These are phyloP conservation scores for Ogataea kodamae DNA, from an alignment of 805 yeast genomes.

Conservation along the genomic window DNA sequence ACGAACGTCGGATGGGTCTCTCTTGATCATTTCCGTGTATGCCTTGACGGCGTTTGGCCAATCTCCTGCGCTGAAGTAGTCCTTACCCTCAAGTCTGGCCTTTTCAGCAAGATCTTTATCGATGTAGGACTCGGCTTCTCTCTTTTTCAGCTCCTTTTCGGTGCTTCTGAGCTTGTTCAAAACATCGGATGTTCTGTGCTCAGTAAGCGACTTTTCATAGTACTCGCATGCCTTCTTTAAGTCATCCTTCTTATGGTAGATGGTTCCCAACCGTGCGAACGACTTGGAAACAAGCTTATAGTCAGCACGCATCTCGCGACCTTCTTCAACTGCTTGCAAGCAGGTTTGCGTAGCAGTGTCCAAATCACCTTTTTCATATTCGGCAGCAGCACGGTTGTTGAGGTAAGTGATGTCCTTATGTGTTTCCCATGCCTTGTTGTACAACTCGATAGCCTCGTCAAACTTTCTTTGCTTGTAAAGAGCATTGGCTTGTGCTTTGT, in stretches of 20 bases:
- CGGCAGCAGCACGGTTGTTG: constrained; percentile 97
- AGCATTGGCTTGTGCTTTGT: constrained; percentile 81
- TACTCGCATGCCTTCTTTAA: constrained; percentile 66
- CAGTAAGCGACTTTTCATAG: constrained; percentile 90
- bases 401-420: constrained; percentile 84
- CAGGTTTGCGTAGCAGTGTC: constrained; percentile 83
- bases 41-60: constrained; percentile 97
- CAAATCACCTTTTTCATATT: constrained; percentile 90
- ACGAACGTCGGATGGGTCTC: constrained; percentile 95
- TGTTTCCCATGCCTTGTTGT: constrained; percentile 81
- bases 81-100: constrained; percentile 91
- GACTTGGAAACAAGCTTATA: constrained; percentile 90
- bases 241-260: constrained; percentile 73
- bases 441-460: constrained; percentile 86
- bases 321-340: constrained; percentile 78
- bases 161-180: constrained; percentile 81
- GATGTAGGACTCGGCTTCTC: constrained; percentile 74
- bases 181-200: constrained; percentile 94
- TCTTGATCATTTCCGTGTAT: constrained; percentile 91
- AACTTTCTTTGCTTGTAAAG: constrained; percentile 84
- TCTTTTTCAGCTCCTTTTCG: constrained; percentile 78
- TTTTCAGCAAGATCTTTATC: constrained; percentile 93
- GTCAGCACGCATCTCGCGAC: constrained; percentile 87
- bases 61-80: constrained; percentile 81
- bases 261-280: constrained; percentile 84